Evolutionary conservation across 2,329 filamentous ascomycete species (phyloP).

Genomic region (Fusarium sp.): DNA sequence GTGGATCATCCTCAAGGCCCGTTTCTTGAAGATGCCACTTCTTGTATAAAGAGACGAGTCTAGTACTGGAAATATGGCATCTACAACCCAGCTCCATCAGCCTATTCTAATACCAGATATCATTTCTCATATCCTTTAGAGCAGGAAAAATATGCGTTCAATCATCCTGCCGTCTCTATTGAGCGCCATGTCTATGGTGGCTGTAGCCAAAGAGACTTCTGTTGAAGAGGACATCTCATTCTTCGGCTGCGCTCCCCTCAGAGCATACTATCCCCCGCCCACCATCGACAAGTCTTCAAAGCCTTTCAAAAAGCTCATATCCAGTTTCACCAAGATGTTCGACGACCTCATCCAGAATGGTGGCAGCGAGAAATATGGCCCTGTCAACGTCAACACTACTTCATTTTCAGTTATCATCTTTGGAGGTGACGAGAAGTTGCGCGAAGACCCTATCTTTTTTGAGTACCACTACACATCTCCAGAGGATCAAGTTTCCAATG

Average conservation of each 20-base stretch:
- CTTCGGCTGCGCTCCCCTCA: constrained; percentile 38
- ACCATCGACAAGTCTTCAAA: constrained; percentile 24
- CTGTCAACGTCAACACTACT: constrained; percentile 32
- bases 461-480: constrained; percentile 43
- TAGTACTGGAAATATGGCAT: not conserved
- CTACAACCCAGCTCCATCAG: not conserved
- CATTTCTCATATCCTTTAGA: not conserved
- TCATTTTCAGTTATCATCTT: constrained; percentile 41
- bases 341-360: constrained; percentile 32
- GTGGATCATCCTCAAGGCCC: not conserved
- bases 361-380: constrained; percentile 33
- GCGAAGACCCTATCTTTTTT: constrained; percentile 31
- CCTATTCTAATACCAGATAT: not conserved
- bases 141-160: not conserved
- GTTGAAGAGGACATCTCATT: constrained; percentile 24
- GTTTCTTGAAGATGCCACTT: rapidly evolving
- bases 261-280: constrained; percentile 38
- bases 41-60: constrained; percentile 6
- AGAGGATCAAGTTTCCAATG: constrained; percentile 11
- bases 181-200: not conserved
- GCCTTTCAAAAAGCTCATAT: not conserved
- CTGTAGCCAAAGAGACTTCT: not conserved
- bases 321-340: constrained; percentile 20
- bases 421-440: constrained; percentile 20
- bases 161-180: not conserved